Base-by-base conservation (phyloP, 768 basidiomycete species). In the Floccularia luteovirens region DNA sequence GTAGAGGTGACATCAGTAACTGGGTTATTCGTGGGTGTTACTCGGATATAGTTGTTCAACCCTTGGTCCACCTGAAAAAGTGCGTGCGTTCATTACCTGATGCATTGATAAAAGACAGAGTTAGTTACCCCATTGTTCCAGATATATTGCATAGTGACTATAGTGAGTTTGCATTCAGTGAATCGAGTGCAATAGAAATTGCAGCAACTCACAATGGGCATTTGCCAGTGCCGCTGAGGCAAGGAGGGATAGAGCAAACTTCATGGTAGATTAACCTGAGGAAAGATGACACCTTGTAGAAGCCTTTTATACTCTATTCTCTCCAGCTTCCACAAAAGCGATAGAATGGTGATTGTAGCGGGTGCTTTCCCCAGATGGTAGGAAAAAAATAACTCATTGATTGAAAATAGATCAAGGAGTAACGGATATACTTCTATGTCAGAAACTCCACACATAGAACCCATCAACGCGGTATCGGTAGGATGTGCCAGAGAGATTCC, bases 1-100 rank as follows among this genome's bases (percentile, higher is more conserved):
- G 55, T 74, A 17, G 69, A 71, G 19, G 70, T 72, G 17, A 75
- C 73, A 42, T 75, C 73, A 22, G 70, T 72, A 31, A 74, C 72
- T 11, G 73, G 73, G 50, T 72, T 74, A 58, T 75, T 75, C 57
- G 52, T 74, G 12, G 73, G 73, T 6, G 68, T 58, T 16, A 74
- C 49, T 36, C 73, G 72, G 35, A 74, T 53, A 48, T 60, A 63
- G 21, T 48, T 64, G 56, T 74, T 74, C 24, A 53, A 52, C 1
- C 73, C 73, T 46, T 70, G 50, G 47, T 75, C 73, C 16, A 53
- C 62, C 69, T 70, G 7, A 36, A 31, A 21, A n/a, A 22, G 8
- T 17, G 22, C 21, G 13, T 12, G 33, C 17, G 17, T 34, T 34
- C 13, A 20, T 34, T 10, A 10, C 13, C 14, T 5, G 6, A 14